Base-by-base conservation (phyloP, 768 basidiomycete species). In the Tephrocybe sp. region DNA sequence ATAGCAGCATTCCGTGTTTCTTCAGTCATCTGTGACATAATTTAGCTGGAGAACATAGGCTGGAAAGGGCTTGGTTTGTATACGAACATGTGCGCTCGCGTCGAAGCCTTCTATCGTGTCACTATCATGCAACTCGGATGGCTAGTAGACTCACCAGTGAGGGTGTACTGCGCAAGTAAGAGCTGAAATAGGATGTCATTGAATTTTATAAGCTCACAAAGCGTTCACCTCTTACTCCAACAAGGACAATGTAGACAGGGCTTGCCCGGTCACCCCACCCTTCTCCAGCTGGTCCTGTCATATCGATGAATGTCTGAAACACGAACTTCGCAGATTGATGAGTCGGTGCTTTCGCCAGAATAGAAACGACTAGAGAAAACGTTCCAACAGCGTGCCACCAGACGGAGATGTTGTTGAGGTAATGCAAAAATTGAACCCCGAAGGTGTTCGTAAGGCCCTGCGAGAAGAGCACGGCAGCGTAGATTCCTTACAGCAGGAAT, bases 351-450 rank as follows among this genome's bases (percentile, higher is more conserved):
- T 82, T 83, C 2, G 81, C 84, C 8, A 92, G 76, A 40, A 89
- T 74, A 0, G 86, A 85, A 21, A 90, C 78, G 15, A 83, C 79
- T 17, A 92, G 63, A 3, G 81, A 71, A 3, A 80, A 79, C 1
- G 89, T 87, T 17, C 89, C 89, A 36, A 85, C 50, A 1, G 82
- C 86, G 56, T 92, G 89, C 79, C 86, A 85, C 76, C 80, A 81
- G 4, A 90, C 76, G 1, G 86, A 89, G 17, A 86, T 65, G 54
- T 86, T 88, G 65, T 90, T 90, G 33, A 90, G 68, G 54, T 83
- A 72, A 46, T 81, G 78, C 11, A 90, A 73, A 5, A 86, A 60
- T 32, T 74, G 76, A 23, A 85, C 86, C 1, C 87, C 86, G 58
- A 90, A 89, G 0, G 87, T 87, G 67, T 90, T 90, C 56, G 85